Base-by-base conservation (phyloP, 495 filamentous ascomycete species). In the Xylaria sp. region DNA sequence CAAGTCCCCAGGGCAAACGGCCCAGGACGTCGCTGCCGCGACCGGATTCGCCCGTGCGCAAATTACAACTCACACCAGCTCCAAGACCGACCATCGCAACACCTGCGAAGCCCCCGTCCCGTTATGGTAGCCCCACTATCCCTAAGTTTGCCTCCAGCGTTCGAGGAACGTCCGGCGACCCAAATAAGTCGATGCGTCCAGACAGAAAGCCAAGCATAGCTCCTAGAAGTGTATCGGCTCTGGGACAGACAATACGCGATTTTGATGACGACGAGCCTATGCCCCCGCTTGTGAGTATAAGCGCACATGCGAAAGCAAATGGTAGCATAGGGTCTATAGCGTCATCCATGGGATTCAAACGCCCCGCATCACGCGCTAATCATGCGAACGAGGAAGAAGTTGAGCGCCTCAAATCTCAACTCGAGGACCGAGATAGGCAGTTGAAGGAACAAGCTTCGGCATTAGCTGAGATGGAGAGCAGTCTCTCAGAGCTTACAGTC, bases 391-490 rank as follows among this genome's bases (percentile, higher is more conserved):
- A 91, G 17, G 90, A 93, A 46, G 92, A 95, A 73, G 78, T 95
- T 9, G 88, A 90, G 74, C 81, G 85, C 57, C 85, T 94, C 29
- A 85, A 82, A 64, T 83, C 82, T 37, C 88, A 96, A 81, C 85
- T 98, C 24, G 87, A 94, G 71, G 94, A 97, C 61, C 90, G 93
- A 29, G 93, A 99, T 75, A 86, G 85, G 72, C 93, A 97, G 77
- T 84, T 99, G 19, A 91, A 92, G 68, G 95, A 97, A 63, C 96
- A 99, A 76, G 89, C 93, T 8, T 81, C 88, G 5, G 92, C 89
- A 19, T 81, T 99, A 44, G 85, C 89, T 24, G 96, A 99, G 69
- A 96, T 96, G 93, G 93, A 96, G 78, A 88, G 84, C 68, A 92
- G 89, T 72, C 82, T 96, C 46, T 85, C 86, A 5, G 93, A 96